Base-by-base conservation (phyloP, 2,329 filamentous ascomycete genomes). In the Penicillium sp. region DNA sequence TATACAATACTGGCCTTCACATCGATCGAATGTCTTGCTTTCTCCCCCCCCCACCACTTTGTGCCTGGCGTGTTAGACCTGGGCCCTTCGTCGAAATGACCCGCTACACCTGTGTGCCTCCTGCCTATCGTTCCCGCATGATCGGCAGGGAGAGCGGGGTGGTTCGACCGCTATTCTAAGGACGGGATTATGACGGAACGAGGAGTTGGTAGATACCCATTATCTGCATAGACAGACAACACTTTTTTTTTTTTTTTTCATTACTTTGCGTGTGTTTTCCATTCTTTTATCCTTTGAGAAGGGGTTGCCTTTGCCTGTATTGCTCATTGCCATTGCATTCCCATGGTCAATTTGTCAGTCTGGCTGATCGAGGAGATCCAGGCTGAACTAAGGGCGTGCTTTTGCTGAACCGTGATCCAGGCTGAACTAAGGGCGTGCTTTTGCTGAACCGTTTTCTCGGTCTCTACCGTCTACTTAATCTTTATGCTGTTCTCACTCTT, bases 141-240 rank as follows among this genome's bases (percentile, higher is more conserved):
- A 58, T 64, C 51, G 60, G 61, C 59, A 58, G 61, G 62, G 59
- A 61, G 60, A 63, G 66, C 66, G 64, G 64, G 63, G 60, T 61
- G 59, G 52, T 66, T 58, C 64, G 57, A 59, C 64, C 63, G 65
- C 61, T 70, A 61, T 66, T 61, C 49, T 61, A 59, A 66, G 68
- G 63, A 71, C 62, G 66, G 71, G 71, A 72, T 70, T 67, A 75
- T 68, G 71, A 73, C 60, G 73, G 74, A 71, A 74, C 69, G 70
- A 73, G 73, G 73, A 73, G 72, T 76, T 75, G 71, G 69, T 73
- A 76, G 73, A 76, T 76, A 76, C 74, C 74, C 74, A 72, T 42
- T 69, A 68, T 69, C 66, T 68, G 66, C 68, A 70, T 70, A 69
- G 68, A 62, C 64, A 66, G 65, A 65, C 62, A 61, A 68, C 68